Evolutionary conservation across 2,329 filamentous ascomycete genomes (phyloP).

Genomic region (Aureobasidium sp.): DNA sequence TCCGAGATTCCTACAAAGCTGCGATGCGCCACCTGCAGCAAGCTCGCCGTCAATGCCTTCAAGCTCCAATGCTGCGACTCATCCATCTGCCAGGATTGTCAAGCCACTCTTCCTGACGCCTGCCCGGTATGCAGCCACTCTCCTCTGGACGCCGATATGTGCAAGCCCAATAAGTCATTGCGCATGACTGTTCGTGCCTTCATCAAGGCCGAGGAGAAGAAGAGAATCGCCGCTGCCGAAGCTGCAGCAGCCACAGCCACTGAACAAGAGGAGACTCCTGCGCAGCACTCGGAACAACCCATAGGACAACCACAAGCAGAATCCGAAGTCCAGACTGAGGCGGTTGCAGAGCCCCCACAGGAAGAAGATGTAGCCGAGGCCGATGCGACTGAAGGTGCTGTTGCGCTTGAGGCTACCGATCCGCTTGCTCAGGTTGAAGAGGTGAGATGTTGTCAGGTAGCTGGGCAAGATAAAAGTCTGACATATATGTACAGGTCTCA

Average conservation of each 20-base stretch:
- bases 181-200: slow-evolving; percentile 89
- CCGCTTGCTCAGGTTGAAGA: slow-evolving; percentile 11
- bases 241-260: slow-evolving; percentile 20
- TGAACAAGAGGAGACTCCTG: slow-evolving; percentile 21
- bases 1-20: slow-evolving; percentile 94
- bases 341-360: neutral
- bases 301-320: neutral
- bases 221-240: slow-evolving; percentile 33
- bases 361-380: slow-evolving; percentile 1
- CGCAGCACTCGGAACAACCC: neutral
- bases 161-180: slow-evolving; percentile 82
- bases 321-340: neutral
- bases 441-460: neutral
- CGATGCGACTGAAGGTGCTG: slow-evolving; percentile 6
- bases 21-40: slow-evolving; percentile 88
- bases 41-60: slow-evolving; percentile 82
- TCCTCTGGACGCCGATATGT: slow-evolving; percentile 77
- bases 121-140: slow-evolving; percentile 93
- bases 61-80: slow-evolving; percentile 93
- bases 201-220: slow-evolving; percentile 84
- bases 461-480: neutral
- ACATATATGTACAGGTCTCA: neutral
- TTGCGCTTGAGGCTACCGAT: slow-evolving; percentile 8
- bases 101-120: slow-evolving; percentile 59
- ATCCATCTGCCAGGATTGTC: slow-evolving; percentile 83